Conservation (phyloP, 2,329 filamentous ascomycete species). For the Cladobotryum mycophilum region DNA sequence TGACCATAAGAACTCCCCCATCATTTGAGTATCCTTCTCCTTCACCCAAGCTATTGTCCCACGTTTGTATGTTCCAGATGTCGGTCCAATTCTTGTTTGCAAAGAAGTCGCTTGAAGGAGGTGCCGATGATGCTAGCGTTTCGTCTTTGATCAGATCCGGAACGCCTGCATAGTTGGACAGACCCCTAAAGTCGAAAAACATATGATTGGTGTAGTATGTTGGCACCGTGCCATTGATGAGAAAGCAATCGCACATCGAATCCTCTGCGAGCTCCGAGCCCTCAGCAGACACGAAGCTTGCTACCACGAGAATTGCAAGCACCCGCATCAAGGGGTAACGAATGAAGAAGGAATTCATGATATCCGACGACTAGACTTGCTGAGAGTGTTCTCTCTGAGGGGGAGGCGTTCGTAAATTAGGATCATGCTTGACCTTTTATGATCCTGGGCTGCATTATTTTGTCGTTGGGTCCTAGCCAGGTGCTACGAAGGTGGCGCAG, state of each 20-base stretch:
- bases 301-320: too few relatives aligned
- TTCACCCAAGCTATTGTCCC: slow-evolving; percentile 34
- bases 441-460: too few relatives aligned
- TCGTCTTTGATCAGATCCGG: slow-evolving; percentile 26
- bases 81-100: slow-evolving; percentile 27
- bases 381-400: too few relatives aligned
- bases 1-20: slow-evolving; percentile 31
- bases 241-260: slow-evolving; percentile 38
- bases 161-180: slow-evolving; percentile 32
- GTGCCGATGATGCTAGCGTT: slow-evolving; percentile 22
- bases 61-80: slow-evolving; percentile 34
- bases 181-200: slow-evolving; percentile 46
- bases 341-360: too few relatives aligned
- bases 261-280: neutral
- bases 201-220: slow-evolving; percentile 39
- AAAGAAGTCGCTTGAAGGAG: slow-evolving; percentile 35
- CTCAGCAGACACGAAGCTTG: too few relatives aligned
- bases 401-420: too few relatives aligned
- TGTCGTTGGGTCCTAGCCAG: too few relatives aligned
- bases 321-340: too few relatives aligned
- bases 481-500: too few relatives aligned
- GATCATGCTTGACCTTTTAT: too few relatives aligned
- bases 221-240: slow-evolving; percentile 39
- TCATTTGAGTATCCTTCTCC: slow-evolving; percentile 19
- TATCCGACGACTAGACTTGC: too few relatives aligned